phyloP scores from a whole-genome alignment of 148 eudicot species.

The Camellia japonica region DNA sequence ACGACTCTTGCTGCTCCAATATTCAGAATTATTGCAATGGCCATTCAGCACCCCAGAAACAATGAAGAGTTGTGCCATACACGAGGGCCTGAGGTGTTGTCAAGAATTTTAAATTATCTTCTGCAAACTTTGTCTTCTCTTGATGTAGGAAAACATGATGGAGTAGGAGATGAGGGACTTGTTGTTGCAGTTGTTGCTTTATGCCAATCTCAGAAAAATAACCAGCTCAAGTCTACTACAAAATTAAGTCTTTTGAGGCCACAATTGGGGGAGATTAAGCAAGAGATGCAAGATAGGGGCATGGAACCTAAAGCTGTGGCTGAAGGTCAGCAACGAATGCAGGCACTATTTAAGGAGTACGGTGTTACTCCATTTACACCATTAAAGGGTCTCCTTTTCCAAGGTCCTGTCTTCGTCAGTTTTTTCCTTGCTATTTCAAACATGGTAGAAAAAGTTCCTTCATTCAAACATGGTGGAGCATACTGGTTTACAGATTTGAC shows the following conservation, averaged over 20 bases:
- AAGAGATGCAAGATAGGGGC: constrained; percentile 72
- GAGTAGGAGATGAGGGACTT: too few species aligned
- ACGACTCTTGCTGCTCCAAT: too few species aligned
- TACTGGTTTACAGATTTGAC: constrained; percentile 93
- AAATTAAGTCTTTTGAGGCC: constrained; percentile 88
- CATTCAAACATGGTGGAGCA: constrained; percentile 80
- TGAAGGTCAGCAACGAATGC: constrained; percentile 72
- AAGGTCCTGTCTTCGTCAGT: constrained; percentile 84
- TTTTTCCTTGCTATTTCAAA: constrained; percentile 86
- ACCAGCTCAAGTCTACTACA: too few species aligned
- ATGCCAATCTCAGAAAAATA: too few species aligned
- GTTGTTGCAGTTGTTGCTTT: too few species aligned
- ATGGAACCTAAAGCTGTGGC: constrained; percentile 69
- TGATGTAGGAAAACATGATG: too few species aligned
- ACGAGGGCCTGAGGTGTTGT: too few species aligned
- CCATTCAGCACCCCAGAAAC: too few species aligned
- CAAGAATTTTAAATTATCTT: too few species aligned
- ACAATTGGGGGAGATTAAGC: constrained; percentile 64
- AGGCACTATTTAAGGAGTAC: constrained; percentile 71
- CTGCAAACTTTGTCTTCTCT: too few species aligned
- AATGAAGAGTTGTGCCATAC: too few species aligned
- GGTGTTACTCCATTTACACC: constrained; percentile 92
- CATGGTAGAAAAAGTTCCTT: constrained; percentile 95
- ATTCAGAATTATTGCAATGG: too few species aligned
- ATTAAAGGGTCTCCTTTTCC: constrained; percentile 73